A percentile compares a stretch with the other conserved stretches of the same genome.
Evolutionary conservation across 2,329 filamentous ascomycete genomes (phyloP).

Genomic region (Colletotrichum aenigma): DNA sequence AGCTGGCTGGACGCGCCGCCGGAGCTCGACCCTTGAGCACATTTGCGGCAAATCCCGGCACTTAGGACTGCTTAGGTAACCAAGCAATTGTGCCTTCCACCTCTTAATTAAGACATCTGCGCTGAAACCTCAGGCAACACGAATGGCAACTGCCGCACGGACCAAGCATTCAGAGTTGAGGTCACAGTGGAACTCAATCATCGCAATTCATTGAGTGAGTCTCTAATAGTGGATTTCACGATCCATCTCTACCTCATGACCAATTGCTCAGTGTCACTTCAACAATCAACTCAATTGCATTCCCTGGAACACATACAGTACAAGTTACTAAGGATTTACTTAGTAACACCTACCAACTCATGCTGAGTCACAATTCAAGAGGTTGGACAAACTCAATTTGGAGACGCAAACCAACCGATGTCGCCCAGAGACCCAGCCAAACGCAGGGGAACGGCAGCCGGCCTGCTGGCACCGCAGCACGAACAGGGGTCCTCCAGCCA

Average conservation of each 20-base stretch:
- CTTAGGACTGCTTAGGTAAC: not conserved
- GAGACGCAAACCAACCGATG: not conserved
- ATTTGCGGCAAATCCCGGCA: slow-evolving; percentile 13
- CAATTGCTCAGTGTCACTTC: not conserved
- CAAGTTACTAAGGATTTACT: fast-evolving
- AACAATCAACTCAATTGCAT: not conserved
- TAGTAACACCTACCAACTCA: not conserved
- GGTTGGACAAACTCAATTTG: not conserved
- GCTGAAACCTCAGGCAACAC: not conserved
- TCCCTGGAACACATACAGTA: fast-evolving
- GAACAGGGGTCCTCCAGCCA: not conserved
- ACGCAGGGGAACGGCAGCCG: not conserved
- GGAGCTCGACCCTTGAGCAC: slow-evolving; percentile 6
- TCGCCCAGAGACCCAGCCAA: not conserved
- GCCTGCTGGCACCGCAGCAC: not conserved
- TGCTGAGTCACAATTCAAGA: not conserved
- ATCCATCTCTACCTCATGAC: not conserved
- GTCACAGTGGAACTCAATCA: not conserved
- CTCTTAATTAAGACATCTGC: not conserved
- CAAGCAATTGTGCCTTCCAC: fast-evolving
- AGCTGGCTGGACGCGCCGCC: not conserved
- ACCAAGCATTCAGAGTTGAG: not conserved
- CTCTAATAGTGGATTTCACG: not conserved
- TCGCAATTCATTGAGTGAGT: not conserved
- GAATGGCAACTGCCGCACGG: not conserved